Conservation (phyloP, 2,329 filamentous ascomycete genomes). For the Dactylella cylindrospora region DNA sequence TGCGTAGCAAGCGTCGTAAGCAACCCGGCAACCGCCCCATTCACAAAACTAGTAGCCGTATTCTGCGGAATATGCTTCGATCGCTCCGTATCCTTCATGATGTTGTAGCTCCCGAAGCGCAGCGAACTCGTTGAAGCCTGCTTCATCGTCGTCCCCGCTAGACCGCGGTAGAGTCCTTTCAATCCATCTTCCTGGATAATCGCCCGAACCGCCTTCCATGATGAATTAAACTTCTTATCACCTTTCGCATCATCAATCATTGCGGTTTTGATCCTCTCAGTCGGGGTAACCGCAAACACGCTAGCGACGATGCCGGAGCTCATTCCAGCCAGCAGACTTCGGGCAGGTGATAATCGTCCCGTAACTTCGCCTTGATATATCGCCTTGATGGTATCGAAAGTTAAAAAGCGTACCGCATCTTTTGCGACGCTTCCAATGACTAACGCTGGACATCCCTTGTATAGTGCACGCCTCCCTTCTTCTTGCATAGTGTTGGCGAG, state of each 20-base stretch:
- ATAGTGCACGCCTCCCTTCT: slow-evolving; percentile 63
- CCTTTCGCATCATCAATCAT: slow-evolving; percentile 55
- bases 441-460: slow-evolving; percentile 65
- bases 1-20: slow-evolving; percentile 64
- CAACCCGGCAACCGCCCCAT: slow-evolving; percentile 63
- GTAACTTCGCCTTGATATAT: slow-evolving; percentile 58
- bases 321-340: slow-evolving; percentile 67
- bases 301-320: slow-evolving; percentile 64
- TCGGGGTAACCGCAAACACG: slow-evolving; percentile 67
- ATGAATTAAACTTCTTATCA: slow-evolving; percentile 49
- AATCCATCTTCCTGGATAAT: slow-evolving; percentile 54
- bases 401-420: slow-evolving; percentile 67
- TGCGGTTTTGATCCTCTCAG: slow-evolving; percentile 69
- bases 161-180: slow-evolving; percentile 55
- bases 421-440: slow-evolving; percentile 58
- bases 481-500: slow-evolving; percentile 59
- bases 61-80: slow-evolving; percentile 54
- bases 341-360: slow-evolving; percentile 59
- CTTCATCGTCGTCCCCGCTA: slow-evolving; percentile 56
- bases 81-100: slow-evolving; percentile 52
- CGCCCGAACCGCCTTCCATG: slow-evolving; percentile 50
- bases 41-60: slow-evolving; percentile 62
- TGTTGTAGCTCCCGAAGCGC: slow-evolving; percentile 58
- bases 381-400: slow-evolving; percentile 67
- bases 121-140: slow-evolving; percentile 57